Base-by-base conservation (phyloP, 2,329 filamentous ascomycete genomes). In the Penicillium sp. region DNA sequence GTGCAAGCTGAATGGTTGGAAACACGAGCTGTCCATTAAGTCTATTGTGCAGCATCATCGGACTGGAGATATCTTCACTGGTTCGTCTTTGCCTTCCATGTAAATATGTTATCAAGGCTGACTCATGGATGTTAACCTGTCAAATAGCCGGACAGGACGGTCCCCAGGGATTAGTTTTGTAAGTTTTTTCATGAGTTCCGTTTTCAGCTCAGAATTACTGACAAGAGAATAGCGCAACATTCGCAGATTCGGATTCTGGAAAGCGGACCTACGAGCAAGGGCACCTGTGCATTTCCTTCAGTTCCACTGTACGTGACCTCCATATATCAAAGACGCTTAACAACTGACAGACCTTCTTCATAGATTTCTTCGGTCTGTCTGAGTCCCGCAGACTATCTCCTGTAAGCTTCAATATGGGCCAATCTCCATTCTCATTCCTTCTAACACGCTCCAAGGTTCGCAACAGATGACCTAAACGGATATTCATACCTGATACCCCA, bases 321-420 rank as follows among this genome's bases (percentile, higher is more conserved):
- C 2, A 23, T 21, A 13, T 42, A 11, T 27, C 1, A 33, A 42
- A 43, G 8, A n/a, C n/a, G 7, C 9, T 16, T 14, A 29, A n/a
- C 6, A 14, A 45, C 49, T 63, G n/a, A 62, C 49, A 23, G 13
- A 11, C 14, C 23, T 44, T 37, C 2, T 21, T 45, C 13, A 42
- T 54, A 76, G 74, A 51, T 76, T 14, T 71, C 70, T 4, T 75
- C 74, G 2, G 62, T 77, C 23, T 74, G 73, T 4, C 54, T 76
- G 23, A 74, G 73, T 33, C 69, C 69, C 29, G 69, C 70, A 5
- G 73, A 73, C 13, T 69, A 71, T 47, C 55, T 76, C 10, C 51
- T 76, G 73, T 75, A 63, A 60, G 65, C 19, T 11, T 16, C 9
- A 8, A 16, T 9, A 23, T n/a, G 10, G 29, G 8, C 9, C 37